Conservation (phyloP, 495 filamentous ascomycete species). For the Penicillium tannophilum region DNA sequence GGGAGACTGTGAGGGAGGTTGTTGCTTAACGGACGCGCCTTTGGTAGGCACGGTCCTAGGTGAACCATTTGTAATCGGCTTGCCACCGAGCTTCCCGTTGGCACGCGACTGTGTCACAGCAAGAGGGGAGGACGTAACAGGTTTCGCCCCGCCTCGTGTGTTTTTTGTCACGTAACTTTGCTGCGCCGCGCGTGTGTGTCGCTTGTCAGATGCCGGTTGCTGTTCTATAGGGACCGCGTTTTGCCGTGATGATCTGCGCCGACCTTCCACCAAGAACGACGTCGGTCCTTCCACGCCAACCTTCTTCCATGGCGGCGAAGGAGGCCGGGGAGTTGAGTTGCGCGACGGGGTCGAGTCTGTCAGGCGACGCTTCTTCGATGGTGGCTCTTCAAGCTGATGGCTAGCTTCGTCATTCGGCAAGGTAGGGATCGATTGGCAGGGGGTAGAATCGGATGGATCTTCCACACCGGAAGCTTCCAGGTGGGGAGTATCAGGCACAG, state of each 20-base stretch:
- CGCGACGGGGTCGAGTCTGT: conserved; percentile 47
- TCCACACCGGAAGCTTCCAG: conserved; percentile 32
- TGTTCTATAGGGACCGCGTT: conserved; percentile 73
- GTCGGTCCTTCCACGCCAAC: conserved; percentile 84
- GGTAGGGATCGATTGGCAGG: conserved; percentile 31
- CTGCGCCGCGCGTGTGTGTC: conserved; percentile 52
- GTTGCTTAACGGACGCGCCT: conserved; percentile 25
- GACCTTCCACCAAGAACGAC: conserved; percentile 77
- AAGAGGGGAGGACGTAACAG: conserved; percentile 38
- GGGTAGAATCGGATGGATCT: conserved; percentile 27
- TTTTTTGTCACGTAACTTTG: conserved; percentile 32
- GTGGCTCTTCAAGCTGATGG: conserved; percentile 53
- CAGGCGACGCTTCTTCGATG: conserved; percentile 75
- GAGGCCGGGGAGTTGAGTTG: conserved; percentile 52
- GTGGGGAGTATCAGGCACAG: conserved; percentile 29
- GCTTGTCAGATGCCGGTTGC: conserved; percentile 66
- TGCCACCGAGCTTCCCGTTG: conserved; percentile 39
- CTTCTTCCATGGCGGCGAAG: conserved; percentile 94
- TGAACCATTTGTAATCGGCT: conserved; percentile 36
- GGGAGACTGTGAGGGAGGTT: conserved; percentile 35
- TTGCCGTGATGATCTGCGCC: conserved; percentile 81
- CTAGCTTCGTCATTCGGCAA: conserved; percentile 37
- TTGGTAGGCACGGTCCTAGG: conserved; percentile 30
- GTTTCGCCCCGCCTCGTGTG: conserved; percentile 24
- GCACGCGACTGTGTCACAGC: conserved; percentile 36